Conservation (phyloP, 768 basidiomycete species). For the Naganishia onofrii region DNA sequence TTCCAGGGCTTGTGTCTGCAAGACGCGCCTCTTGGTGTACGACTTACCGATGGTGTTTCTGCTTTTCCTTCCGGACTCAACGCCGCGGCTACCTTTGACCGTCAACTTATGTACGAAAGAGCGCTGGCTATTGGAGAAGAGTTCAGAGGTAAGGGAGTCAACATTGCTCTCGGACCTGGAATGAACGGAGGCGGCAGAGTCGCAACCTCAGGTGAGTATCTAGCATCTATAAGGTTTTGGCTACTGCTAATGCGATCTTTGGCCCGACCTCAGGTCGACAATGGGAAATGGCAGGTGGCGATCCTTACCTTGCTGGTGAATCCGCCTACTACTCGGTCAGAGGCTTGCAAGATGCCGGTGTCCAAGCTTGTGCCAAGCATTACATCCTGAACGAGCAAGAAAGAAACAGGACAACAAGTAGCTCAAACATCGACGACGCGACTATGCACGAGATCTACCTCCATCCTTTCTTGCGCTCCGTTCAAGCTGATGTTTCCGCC, state of each 20-base stretch:
- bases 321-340: constrained; percentile 72
- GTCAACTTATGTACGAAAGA: constrained; percentile 69
- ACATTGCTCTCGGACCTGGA: constrained; percentile 61
- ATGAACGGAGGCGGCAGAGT: constrained; percentile 15
- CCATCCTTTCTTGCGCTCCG: constrained; percentile 57
- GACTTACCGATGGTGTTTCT: constrained; percentile 68
- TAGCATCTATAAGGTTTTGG: no score
- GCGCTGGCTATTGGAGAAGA: constrained; percentile 78
- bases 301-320: constrained; percentile 82
- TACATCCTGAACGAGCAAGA: constrained; percentile 56
- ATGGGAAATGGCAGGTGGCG: constrained; percentile 91
- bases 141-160: constrained; percentile 76
- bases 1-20: constrained; percentile 50
- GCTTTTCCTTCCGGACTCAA: constrained; percentile 83
- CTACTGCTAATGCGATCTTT: background rate
- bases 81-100: constrained; percentile 79
- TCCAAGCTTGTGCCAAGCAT: constrained; percentile 62
- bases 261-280: constrained; percentile 65
- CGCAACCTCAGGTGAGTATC: constrained; percentile 9
- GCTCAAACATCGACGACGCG: constrained; percentile 72
- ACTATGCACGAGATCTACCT: constrained; percentile 61
- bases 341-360: constrained; percentile 72
- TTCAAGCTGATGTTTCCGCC: constrained; percentile 65
- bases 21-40: constrained; percentile 71
- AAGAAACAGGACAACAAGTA: constrained; percentile 50